phyloP scores from a whole-genome alignment of 495 filamentous ascomycete genomes.

The Stereocaulon alpinum region DNA sequence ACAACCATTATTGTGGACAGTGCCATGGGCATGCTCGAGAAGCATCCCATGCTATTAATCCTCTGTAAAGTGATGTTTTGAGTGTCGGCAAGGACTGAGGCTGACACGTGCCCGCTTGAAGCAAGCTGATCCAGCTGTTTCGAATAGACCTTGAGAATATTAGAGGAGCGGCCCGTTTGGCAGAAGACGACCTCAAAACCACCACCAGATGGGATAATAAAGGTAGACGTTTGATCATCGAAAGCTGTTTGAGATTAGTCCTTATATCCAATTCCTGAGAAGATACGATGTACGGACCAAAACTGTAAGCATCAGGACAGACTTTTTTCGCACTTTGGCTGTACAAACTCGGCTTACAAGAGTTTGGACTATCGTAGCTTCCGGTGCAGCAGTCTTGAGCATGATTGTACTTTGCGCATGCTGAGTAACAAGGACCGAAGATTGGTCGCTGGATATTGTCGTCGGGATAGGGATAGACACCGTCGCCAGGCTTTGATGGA shows the following conservation, averaged over 20 bases:
- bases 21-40: background rate
- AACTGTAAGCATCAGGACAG: conserved; percentile 77
- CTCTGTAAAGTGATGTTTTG: conserved; percentile 14
- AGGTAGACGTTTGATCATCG: conserved; percentile 64
- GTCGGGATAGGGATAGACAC: conserved; percentile 68
- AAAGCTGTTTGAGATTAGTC: conserved; percentile 37
- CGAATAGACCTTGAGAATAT: conserved; percentile 46
- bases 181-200: conserved; percentile 74
- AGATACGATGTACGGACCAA: conserved; percentile 28
- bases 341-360: conserved; percentile 53
- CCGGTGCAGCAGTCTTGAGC: conserved; percentile 62
- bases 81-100: conserved; percentile 10
- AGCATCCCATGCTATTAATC: background rate
- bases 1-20: background rate
- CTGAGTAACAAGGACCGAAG: conserved; percentile 62
- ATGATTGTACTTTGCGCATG: conserved; percentile 51
- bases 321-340: conserved; percentile 53
- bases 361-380: conserved; percentile 41
- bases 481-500: conserved; percentile 52
- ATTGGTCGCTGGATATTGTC: conserved; percentile 51
- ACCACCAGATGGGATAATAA: conserved; percentile 60
- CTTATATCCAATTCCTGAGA: background rate
- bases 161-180: conserved; percentile 57
- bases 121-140: conserved; percentile 29
- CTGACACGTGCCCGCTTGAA: conserved; percentile 13